phyloP scores from a whole-genome alignment of 495 filamentous ascomycete species.

The Pyrenula massariospora region DNA sequence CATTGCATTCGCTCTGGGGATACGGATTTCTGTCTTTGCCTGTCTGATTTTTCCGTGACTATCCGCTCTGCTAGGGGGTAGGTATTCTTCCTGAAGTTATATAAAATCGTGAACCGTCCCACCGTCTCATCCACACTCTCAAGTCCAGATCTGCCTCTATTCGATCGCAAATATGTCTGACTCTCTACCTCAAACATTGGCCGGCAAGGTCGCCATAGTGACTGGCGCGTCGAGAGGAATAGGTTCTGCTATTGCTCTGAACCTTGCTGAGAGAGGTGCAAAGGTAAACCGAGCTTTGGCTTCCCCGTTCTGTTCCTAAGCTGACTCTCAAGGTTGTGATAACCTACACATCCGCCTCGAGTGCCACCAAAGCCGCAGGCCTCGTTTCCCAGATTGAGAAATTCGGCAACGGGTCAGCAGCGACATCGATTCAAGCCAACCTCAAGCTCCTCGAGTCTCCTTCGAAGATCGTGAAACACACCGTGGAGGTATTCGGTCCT shows the following conservation, averaged over 20 bases:
- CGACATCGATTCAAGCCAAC: constrained; percentile 20
- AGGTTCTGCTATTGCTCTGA: constrained; percentile 10
- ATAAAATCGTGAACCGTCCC: too few species aligned
- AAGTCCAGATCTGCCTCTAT: too few species aligned
- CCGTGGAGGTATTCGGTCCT: constrained; percentile 13
- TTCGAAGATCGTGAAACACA: not conserved
- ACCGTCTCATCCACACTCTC: too few species aligned
- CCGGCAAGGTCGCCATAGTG: constrained; percentile 27
- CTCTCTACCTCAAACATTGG: constrained; percentile 7
- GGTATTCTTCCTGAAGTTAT: too few species aligned
- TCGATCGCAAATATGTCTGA: not conserved
- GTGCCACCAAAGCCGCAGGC: not conserved
- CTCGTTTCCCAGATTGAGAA: not conserved
- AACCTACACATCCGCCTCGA: constrained; percentile 5
- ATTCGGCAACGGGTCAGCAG: constrained; percentile 5
- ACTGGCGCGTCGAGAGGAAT: constrained; percentile 17
- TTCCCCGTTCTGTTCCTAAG: constrained; percentile 5
- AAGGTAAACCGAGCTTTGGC: constrained; percentile 4
- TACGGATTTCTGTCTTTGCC: too few species aligned
- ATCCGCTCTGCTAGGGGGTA: too few species aligned
- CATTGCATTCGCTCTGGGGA: too few species aligned
- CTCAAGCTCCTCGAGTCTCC: constrained; percentile 16
- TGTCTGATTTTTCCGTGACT: too few species aligned
- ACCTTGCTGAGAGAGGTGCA: constrained; percentile 11
- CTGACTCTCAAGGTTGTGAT: not conserved